Conservation (phyloP, 1,139 yeast genomes). For the Geotrichum klebahnii region DNA sequence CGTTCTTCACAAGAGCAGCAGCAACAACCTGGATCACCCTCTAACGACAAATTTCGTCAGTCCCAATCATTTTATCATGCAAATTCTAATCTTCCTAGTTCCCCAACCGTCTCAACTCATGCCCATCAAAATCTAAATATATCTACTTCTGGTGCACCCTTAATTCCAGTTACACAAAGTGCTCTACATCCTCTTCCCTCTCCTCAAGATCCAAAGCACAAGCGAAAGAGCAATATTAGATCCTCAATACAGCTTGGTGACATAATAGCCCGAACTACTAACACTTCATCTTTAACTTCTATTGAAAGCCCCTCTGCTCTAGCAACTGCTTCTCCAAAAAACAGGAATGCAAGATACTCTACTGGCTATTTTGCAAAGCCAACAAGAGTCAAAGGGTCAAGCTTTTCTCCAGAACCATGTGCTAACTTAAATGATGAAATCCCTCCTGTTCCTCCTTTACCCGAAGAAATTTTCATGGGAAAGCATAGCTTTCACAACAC, state of each 20-base stretch:
- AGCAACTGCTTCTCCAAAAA: conserved; percentile 1
- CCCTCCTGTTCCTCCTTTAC: conserved; percentile 23
- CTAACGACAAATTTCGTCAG: too few relatives aligned
- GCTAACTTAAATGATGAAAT: conserved; percentile 16
- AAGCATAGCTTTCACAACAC: conserved; percentile 8
- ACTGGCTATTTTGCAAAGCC: conserved; percentile 12
- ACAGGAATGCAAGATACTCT: conserved; percentile 13
- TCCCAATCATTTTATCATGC: too few relatives aligned
- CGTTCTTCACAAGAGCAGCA: too few relatives aligned
- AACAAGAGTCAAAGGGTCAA: conserved; percentile 9
- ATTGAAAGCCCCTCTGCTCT: not conserved
- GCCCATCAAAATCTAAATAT: too few relatives aligned
- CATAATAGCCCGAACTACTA: conserved; percentile 5
- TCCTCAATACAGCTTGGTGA: conserved; percentile 7
- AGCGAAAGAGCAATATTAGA: not conserved
- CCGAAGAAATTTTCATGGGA: conserved; percentile 19
- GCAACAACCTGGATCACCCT: too few relatives aligned
- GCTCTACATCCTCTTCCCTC: not conserved
- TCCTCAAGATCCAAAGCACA: not conserved
- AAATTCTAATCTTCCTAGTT: too few relatives aligned
- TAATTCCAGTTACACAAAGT: too few relatives aligned
- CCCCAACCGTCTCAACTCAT: too few relatives aligned
- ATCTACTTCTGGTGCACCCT: too few relatives aligned
- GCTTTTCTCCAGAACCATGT: conserved; percentile 20
- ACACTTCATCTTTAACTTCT: conserved; percentile 10